Conservation (phyloP, 129 eudicot genomes). For the Daucus carota region DNA sequence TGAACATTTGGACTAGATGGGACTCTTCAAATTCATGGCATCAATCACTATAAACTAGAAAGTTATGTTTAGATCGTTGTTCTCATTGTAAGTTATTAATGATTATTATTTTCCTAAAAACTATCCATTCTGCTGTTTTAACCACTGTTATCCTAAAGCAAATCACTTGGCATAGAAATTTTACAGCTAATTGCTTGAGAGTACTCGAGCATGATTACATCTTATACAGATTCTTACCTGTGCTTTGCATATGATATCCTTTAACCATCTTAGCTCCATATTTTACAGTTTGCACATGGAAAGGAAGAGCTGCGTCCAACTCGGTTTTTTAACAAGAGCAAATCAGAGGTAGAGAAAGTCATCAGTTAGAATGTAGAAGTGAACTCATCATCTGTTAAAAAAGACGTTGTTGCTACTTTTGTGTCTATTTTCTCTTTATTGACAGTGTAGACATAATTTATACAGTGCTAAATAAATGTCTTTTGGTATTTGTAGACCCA, state of each 20-base stretch:
- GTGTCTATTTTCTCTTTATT: background rate
- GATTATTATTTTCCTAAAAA: background rate
- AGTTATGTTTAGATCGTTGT: background rate
- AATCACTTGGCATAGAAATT: background rate
- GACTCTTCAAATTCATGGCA: background rate
- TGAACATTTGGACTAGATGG: background rate
- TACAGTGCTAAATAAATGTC: background rate
- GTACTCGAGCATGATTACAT: background rate
- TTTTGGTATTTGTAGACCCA: slow-evolving; percentile 4
- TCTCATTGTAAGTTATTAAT: background rate
- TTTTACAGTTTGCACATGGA: slow-evolving; percentile 34
- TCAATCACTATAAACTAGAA: background rate
- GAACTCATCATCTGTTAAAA: background rate
- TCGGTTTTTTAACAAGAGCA: slow-evolving; percentile 22
- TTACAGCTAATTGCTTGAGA: background rate
- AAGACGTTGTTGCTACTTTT: background rate
- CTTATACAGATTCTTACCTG: background rate
- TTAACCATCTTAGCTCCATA: background rate
- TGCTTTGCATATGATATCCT: background rate
- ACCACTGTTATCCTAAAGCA: background rate
- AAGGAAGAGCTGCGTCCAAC: slow-evolving; percentile 33
- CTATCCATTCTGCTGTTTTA: background rate
- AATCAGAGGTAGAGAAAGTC: slow-evolving; percentile 28
- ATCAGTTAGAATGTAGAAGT: background rate
- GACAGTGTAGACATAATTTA: background rate